Evolutionary conservation across 352 stramenopile species (phyloP), one percentile per base, ranked within the genome.

Genomic region (Pythium volutum): DNA sequence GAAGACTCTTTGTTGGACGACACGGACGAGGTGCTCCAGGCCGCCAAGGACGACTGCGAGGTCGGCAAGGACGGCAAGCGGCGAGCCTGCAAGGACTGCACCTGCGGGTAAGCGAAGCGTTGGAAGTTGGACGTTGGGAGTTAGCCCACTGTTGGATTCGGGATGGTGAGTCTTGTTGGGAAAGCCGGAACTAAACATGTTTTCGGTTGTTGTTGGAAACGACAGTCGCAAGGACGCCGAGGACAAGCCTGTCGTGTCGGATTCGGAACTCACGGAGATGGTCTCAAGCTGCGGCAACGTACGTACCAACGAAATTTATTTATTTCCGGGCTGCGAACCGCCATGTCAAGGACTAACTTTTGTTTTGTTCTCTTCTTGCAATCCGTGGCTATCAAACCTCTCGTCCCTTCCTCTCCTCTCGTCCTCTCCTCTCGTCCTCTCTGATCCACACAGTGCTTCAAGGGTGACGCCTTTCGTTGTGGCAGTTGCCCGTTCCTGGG

Each of bases 401-500:
- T n/a, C n/a, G n/a, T 38, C 33, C 12, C 12, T 38, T 38, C 33
- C 12, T 38, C 12, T 38, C 7, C 12, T 38, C 33, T 38, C 33
- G 36, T 22, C 18, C 36, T 20, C 16, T 42, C 36, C 36, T 15
- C 18, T 43, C 36, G 11, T 43, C 36, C 36, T 18, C 36, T 2
- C 12, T 43, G 36, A 9, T 16, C 2, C 18, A 14, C 14, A 43
- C 55, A 98, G 86, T 99, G 97, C 75, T 94, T 73, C 70, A 97
- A 98, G 74, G 97, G 97, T 49, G 97, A 99, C 73, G 97, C 97
- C 25, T 99, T 99, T 78, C 93, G 97, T 41, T 99, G 97, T 70
- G 96, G 92, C 10, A 89, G 80, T 55, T 99, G 97, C 76, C 97
- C 97, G 27, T 98, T 98, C 79, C 75, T 98, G 33, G 97, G 96